Evolutionary conservation across 129 eudicot species (phyloP).

Genomic region (Escallonia herrerae): DNA sequence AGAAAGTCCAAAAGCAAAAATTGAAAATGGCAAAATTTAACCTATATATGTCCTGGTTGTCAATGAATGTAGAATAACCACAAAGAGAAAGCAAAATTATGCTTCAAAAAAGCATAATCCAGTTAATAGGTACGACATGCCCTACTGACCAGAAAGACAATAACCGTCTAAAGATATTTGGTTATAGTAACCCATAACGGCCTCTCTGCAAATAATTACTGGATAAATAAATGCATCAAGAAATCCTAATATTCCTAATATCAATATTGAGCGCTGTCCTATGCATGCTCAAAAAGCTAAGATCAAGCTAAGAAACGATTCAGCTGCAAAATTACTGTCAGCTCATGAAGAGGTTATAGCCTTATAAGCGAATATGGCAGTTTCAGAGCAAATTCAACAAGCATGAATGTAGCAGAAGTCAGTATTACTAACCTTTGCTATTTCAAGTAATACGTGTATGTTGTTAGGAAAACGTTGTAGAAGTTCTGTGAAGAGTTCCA

Average conservation of each 20-base stretch:
- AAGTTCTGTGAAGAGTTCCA: slow-evolving; percentile 82
- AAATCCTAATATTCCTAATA: background rate
- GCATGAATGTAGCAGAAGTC: background rate
- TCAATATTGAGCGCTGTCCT: background rate
- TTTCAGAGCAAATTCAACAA: background rate
- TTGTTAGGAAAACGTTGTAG: slow-evolving; percentile 91
- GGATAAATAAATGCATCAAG: background rate
- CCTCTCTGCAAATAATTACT: background rate
- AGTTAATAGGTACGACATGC: background rate
- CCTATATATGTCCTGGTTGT: no score
- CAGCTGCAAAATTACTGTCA: background rate
- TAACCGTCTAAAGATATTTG: background rate
- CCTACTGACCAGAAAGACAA: background rate
- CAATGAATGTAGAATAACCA: background rate
- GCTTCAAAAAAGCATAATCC: background rate
- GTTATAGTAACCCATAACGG: background rate
- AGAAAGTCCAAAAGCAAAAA: background rate
- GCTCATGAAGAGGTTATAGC: background rate
- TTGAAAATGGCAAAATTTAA: background rate
- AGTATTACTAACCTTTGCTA: slow-evolving; percentile 68
- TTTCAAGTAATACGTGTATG: slow-evolving; percentile 78
- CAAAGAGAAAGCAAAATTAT: background rate
- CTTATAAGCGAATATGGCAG: background rate
- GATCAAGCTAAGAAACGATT: background rate
- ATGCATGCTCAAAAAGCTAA: background rate